Percentiles rank a stretch among this genome's conserved stretches.
Conservation (phyloP, 768 basidiomycete species). For the Kwoniella europaea region DNA sequence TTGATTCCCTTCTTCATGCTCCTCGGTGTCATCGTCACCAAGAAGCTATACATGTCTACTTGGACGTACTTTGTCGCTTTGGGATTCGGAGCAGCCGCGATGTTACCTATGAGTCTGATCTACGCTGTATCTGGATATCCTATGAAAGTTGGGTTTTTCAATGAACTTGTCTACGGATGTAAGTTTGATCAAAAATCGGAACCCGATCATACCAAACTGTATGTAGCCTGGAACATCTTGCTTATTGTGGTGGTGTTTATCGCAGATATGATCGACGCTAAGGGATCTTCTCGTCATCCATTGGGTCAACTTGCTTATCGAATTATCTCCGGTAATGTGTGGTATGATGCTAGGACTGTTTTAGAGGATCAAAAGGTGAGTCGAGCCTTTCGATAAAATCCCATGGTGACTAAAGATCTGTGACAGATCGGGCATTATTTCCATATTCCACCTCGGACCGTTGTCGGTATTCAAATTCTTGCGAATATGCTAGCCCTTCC, state of each 20-base stretch:
- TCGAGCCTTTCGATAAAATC: not conserved
- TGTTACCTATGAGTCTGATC: constrained; percentile 24
- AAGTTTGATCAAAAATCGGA: not conserved
- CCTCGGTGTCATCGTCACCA: constrained; percentile 3
- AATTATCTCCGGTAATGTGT: constrained; percentile 25
- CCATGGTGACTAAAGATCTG: not conserved
- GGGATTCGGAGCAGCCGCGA: constrained; percentile 22
- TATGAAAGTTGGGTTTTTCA: constrained; percentile 27
- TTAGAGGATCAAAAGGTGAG: constrained; percentile 24
- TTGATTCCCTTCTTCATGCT: constrained; percentile 21
- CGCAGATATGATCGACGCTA: constrained; percentile 25
- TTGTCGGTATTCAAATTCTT: constrained; percentile 21
- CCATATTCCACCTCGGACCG: constrained; percentile 17
- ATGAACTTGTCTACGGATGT: constrained; percentile 26
- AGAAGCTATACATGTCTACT: constrained; percentile 12
- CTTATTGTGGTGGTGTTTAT: no score
- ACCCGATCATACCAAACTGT: no score
- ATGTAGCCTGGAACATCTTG: no score
- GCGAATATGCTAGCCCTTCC: constrained; percentile 21
- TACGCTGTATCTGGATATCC: constrained; percentile 22
- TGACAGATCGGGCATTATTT: constrained; percentile 24
- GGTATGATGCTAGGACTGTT: constrained; percentile 26
- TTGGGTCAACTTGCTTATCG: constrained; percentile 25
- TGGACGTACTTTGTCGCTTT: constrained; percentile 26
- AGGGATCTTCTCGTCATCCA: constrained; percentile 21